These are phyloP conservation scores for Eucalyptus sideroxylon DNA, from an alignment of 345 rosid genomes.

Conservation along the genomic window DNA sequence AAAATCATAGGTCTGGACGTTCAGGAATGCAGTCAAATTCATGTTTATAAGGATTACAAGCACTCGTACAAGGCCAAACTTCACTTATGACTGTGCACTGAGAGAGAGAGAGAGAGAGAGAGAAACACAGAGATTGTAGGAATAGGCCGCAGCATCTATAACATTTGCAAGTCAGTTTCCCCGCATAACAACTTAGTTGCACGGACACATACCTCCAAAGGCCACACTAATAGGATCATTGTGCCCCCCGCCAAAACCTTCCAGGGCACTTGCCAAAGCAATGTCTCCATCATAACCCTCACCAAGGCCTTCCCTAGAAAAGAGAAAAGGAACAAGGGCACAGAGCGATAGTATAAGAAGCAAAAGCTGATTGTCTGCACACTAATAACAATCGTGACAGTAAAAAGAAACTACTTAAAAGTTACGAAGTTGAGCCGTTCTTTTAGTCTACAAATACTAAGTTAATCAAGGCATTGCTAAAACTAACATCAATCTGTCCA, in stretches of 20 bases:
- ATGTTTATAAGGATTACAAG: neutral
- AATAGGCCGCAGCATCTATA: neutral
- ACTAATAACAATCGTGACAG: neutral
- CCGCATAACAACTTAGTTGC: neutral
- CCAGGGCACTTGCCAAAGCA: neutral
- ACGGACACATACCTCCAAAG: conserved; percentile 66
- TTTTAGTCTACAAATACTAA: neutral
- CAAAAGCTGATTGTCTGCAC: neutral
- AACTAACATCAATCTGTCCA: neutral
- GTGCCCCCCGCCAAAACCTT: conserved; percentile 92
- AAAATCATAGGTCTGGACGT: neutral
- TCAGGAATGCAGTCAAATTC: neutral
- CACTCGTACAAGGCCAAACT: neutral
- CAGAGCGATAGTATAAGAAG: neutral
- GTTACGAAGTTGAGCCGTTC: neutral
- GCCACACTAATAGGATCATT: conserved; percentile 98
- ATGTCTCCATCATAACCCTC: neutral
- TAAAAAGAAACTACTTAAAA: neutral
- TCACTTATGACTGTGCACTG: neutral
- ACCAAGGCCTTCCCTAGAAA: conserved; percentile 72
- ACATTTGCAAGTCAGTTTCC: neutral
- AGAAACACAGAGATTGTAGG: neutral
- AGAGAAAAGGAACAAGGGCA: neutral
- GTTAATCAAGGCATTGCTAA: neutral
- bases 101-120: neutral